Conservation (phyloP, 2,329 filamentous ascomycete species). For the Trichoderma sp. region DNA sequence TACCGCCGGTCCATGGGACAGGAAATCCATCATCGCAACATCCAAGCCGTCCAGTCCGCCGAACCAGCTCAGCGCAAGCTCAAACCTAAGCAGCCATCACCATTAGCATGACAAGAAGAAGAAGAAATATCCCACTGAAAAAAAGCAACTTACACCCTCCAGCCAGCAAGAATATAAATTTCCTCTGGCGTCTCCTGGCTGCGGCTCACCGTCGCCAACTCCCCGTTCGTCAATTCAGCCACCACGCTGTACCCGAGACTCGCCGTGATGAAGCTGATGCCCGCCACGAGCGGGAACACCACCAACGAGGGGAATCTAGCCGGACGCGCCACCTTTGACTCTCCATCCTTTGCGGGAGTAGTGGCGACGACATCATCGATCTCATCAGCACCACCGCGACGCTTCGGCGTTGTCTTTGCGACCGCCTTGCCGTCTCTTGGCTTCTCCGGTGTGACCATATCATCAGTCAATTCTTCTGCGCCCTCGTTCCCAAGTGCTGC, state of each 20-base stretch:
- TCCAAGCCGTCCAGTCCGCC: conserved; percentile 75
- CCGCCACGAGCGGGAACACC: conserved; percentile 58
- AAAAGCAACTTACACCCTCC: conserved; percentile 56
- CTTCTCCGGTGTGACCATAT: not conserved
- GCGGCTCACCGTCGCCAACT: conserved; percentile 70
- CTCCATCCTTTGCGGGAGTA: not conserved
- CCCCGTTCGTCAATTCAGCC: conserved; percentile 62
- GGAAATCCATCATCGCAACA: conserved; percentile 64
- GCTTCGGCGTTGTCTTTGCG: conserved; percentile 7
- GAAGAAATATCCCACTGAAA: not conserved
- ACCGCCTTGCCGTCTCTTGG: conserved; percentile 5
- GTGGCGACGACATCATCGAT: not conserved
- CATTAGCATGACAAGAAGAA: conserved; percentile 5
- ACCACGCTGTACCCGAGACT: conserved; percentile 66
- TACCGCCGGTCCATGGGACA: conserved; percentile 75
- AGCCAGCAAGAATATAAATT: conserved; percentile 57
- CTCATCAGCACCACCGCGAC: conserved; percentile 7
- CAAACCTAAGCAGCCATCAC: conserved; percentile 53
- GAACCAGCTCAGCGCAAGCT: conserved; percentile 75
- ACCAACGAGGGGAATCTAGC: conserved; percentile 34
- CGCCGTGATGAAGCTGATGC: conserved; percentile 64
- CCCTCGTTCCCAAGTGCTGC: not conserved
- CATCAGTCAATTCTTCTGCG: not conserved
- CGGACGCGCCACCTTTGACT: not conserved
- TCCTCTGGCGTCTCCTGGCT: conserved; percentile 65